Base-by-base conservation (phyloP, 176 grass and related monocot genomes). In the Oryza glumipatula region DNA sequence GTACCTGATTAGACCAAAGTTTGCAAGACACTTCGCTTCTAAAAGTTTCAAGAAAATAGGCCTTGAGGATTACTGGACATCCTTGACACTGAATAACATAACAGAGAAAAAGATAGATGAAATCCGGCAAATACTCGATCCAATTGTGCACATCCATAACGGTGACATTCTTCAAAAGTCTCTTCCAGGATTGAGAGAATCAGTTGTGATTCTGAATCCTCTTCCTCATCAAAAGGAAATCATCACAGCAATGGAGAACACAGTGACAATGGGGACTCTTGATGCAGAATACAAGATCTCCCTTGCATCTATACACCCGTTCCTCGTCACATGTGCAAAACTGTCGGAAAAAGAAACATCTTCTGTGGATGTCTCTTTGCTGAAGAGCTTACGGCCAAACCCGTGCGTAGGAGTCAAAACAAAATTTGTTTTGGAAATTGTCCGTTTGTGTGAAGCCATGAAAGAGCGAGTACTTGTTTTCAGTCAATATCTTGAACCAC, bases 391-490 rank as follows among this genome's bases (percentile, higher is more conserved):
- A 81, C 76, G 76, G 19, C 35, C 30, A 11, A 24, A 78, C 16
- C 91, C 93, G 4, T 80, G 61, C 85, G 85, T 78, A 77, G 93
- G 96, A 11, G 93, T 88, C n/a, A 98, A 98, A 79, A 92, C 91
- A 3, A 91, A 48, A 43, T 98, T 98, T 70, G 91, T 98, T 10
- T 49, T 90, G 8, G 93, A 95, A 70, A 72, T 94, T 85, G 89
- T 98, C 51, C 81, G 83, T 23, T 74, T 92, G 13, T 93, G 89
- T 51, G 52, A 79, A 32, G 65, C 35, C 33, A 45, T 87, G 43
- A 83, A 90, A 36, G 96, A 95, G 74, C 85, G 90, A 71, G 93
- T 94, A 41, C 77, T 98, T 56, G 88, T 98, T 36, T 98, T 98
- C 48, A 95, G 96, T 63, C 91, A 98, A 75, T 95, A 90, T 56